Evolutionary conservation across 331 rosid species (phyloP), one percentile per base, ranked within the genome.

Genomic region (Malus hybrid): DNA sequence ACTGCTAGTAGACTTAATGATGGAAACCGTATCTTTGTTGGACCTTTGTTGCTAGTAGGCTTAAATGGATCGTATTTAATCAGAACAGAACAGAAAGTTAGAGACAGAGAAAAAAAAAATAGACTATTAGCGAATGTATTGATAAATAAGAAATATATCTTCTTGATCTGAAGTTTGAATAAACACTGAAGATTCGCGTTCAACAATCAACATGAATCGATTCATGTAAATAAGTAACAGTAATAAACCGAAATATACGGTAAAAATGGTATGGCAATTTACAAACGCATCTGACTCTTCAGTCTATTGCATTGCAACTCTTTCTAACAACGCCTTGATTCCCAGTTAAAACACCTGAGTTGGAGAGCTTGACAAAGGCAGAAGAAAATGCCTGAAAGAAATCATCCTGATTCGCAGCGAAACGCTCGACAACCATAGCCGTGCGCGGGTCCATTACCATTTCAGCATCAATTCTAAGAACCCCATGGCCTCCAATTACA

Each of bases 301-400:
- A 72, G 48, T 71, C 70, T 16, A 76, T 6, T 48, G 34, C 71
- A 39, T 74, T 74, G 33, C 80, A 82, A 9, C 9, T 79, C 34
- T 79, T 70, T 70, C 86, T 74, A 57, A 74, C 36, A 42, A 27
- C 67, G 29, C 83, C 86, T 65, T 65, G 80, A n/a, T 78, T 67
- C 65, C 82, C 74, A 39, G 6, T 71, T 1, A 82, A 74, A 31
- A 65, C 80, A 34, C 83, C 69, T 14, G 42, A 57, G 48, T 48
- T 56, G 46, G 83, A 82, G 61, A 82, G 83, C 83, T 78, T 82
- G 57, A 82, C 75, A 60, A 78, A 78, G 65, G 83, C 86, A 31
- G 74, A 69, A 12, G 86, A 69, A 65, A 82, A 82, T 22, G 75
- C 80, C 22, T 29, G 42, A 66, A 78, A 78, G 86, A 82, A 82